phyloP scores from a whole-genome alignment of 768 basidiomycete species.

The Tephrocybe sp. region DNA sequence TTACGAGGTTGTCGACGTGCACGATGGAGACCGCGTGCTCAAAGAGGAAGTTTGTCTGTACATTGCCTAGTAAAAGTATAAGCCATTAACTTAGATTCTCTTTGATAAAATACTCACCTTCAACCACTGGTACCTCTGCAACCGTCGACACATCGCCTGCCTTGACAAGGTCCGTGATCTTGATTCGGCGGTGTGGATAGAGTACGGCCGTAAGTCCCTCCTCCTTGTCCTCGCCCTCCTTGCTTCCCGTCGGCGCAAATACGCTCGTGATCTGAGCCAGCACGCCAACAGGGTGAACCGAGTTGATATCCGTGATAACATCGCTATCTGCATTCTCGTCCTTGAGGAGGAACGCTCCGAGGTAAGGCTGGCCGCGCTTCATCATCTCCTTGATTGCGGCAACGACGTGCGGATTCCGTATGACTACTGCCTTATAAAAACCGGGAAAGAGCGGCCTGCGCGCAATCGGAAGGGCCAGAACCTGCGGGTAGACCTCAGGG shows the following conservation, averaged over 20 bases:
- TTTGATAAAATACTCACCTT: conserved; percentile 14
- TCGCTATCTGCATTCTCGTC: conserved; percentile 93
- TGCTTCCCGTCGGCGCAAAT: conserved; percentile 57
- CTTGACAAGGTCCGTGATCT: conserved; percentile 85
- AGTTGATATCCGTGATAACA: conserved; percentile 83
- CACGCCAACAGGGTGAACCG: conserved; percentile 91
- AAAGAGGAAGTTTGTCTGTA: conserved; percentile 86
- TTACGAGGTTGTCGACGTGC: conserved; percentile 79
- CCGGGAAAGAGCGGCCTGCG: conserved; percentile 95
- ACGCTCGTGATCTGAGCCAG: conserved; percentile 97
- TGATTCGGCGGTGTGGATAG: conserved; percentile 90
- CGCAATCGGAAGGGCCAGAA: conserved; percentile 93
- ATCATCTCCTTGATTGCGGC: conserved; percentile 95
- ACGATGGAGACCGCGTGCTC: conserved; percentile 84
- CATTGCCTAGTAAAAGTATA: conserved; percentile 41
- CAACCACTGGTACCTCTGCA: conserved; percentile 34
- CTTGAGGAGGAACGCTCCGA: conserved; percentile 95
- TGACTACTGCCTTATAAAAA: conserved; percentile 97
- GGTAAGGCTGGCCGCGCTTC: conserved; percentile 94
- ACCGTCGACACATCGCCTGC: conserved; percentile 46
- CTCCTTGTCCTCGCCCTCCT: conserved; percentile 67
- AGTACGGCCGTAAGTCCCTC: conserved; percentile 93
- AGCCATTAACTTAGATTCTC: too few relatives aligned
- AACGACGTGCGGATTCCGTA: conserved; percentile 88
- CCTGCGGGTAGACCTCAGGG: conserved; percentile 90